These are phyloP conservation scores for Tilletia horrida DNA, from an alignment of 1,284 basidiomycete genomes.

Conservation along the genomic window DNA sequence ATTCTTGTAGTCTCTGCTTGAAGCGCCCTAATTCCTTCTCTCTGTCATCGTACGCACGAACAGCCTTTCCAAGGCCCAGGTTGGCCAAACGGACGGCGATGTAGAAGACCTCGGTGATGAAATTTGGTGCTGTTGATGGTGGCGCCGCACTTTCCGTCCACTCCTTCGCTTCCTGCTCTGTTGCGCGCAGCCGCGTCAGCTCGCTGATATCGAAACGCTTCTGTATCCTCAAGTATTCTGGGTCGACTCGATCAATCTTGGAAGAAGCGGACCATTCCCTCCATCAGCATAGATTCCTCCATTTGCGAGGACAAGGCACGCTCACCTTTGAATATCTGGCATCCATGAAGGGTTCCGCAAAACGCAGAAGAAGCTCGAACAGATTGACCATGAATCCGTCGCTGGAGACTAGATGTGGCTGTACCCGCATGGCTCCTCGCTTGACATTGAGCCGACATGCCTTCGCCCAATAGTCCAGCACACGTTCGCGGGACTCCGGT, in stretches of 20 bases:
- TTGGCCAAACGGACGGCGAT: slow-evolving; percentile 57
- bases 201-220: slow-evolving; percentile 41
- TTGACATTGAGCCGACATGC: slow-evolving; percentile 75
- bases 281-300: no score
- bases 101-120: slow-evolving; percentile 94
- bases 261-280: no score
- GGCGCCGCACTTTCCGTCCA: slow-evolving; percentile 33
- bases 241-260: slow-evolving; percentile 74
- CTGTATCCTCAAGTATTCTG: slow-evolving; percentile 62
- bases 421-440: slow-evolving; percentile 83
- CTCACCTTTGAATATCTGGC: slow-evolving; percentile 77
- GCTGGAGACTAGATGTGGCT: slow-evolving; percentile 76
- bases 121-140: slow-evolving; percentile 63
- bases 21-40: slow-evolving; percentile 60
- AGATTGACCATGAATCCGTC: slow-evolving; percentile 93
- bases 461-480: slow-evolving; percentile 77
- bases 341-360: slow-evolving; percentile 97
- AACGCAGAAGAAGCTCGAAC: slow-evolving; percentile 74
- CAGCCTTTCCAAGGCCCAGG: slow-evolving; percentile 57
- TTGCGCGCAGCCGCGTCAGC: slow-evolving; percentile 51
- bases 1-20: slow-evolving; percentile 72
- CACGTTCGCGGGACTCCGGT: slow-evolving; percentile 73
- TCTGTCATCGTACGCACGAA: slow-evolving; percentile 72
- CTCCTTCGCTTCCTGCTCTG: slow-evolving; percentile 45
- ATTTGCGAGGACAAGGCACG: no score